phyloP scores from a whole-genome alignment of 495 filamentous ascomycete genomes.

The Aspergillus baeticus region DNA sequence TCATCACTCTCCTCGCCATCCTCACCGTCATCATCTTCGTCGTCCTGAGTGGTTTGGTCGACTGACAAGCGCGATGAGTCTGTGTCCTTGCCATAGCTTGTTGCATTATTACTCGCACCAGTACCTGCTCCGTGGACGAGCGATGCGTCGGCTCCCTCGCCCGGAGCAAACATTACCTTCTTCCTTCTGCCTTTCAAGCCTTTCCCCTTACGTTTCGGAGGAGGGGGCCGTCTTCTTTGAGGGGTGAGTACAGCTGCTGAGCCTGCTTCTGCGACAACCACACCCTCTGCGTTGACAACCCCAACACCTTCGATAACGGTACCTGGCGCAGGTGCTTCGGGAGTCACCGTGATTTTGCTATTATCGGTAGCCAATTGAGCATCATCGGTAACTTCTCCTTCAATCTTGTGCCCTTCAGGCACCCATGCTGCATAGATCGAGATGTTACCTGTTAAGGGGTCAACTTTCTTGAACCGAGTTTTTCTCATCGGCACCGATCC shows the following conservation, averaged over 20 bases:
- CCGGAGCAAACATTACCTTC: constrained; percentile 55
- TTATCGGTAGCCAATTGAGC: constrained; percentile 33
- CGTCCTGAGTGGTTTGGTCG: constrained; percentile 43
- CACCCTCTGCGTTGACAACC: constrained; percentile 59
- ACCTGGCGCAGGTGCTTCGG: constrained; percentile 53
- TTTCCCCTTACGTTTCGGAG: constrained; percentile 73
- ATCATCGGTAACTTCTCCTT: constrained; percentile 72
- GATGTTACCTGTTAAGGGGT: constrained; percentile 70
- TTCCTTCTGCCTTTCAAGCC: constrained; percentile 66
- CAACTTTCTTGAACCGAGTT: constrained; percentile 73
- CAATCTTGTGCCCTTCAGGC: constrained; percentile 74
- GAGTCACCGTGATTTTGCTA: constrained; percentile 34
- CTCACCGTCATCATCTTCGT: constrained; percentile 36
- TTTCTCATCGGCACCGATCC: constrained; percentile 58
- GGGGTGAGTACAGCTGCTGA: constrained; percentile 43
- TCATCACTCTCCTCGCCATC: constrained; percentile 50
- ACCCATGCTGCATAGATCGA: constrained; percentile 79
- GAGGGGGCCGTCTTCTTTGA: constrained; percentile 64
- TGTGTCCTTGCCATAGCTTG: constrained; percentile 34
- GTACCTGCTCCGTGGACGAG: constrained; percentile 33
- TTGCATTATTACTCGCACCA: constrained; percentile 19
- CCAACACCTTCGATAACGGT: constrained; percentile 62
- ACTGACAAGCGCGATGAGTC: constrained; percentile 34
- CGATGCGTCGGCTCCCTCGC: constrained; percentile 39
- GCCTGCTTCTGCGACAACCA: constrained; percentile 55